Evolutionary conservation across 495 filamentous ascomycete species (phyloP), one percentile per base, ranked within the genome.

Genomic region (Tuber calosporum): DNA sequence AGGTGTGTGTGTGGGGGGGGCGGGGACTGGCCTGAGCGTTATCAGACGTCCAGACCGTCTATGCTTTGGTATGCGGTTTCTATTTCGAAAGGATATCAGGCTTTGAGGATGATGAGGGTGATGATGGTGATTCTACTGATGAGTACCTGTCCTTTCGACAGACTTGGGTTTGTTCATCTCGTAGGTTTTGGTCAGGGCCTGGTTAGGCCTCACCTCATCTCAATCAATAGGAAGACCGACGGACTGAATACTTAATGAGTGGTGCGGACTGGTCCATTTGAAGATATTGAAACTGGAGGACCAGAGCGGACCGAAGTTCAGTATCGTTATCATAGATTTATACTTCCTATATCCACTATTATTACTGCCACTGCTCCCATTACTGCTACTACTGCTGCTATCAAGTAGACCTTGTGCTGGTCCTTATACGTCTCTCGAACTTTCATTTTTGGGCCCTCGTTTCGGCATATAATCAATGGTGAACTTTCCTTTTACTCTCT

Each of bases 191-290:
- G 26, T 30, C 3, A 34, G 1, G 26, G 53, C 26, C 13, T 34
- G 11, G 26, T 17, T 62, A 34, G 53, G 34, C 53, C 53, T 62
- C 53, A 62, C 53, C 53, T 62, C 53, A 62, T 62, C 53, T 62
- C 53, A 34, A 4, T 62, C 53, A 13, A 19, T 62, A 13, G 26
- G 26, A 30, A 26, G 53, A 62, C 4, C 30, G 26, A 6, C 2
- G 26, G 53, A 62, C 26, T 62, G 53, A 62, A 62, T 62, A 62
- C 53, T 62, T 62, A 62, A 62, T 62, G 53, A 62, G 13, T 30
- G 9, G 26, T 62, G 34, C 34, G 53, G 53, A 34, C 53, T 34
- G 11, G 53, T 4, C 4, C 13, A 1, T 62, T 62, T 62, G 53
- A 34, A 11, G 13, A 62, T 62, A 62, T 62, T 62, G 26, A 62